These are phyloP conservation scores for Cytospora leucostoma DNA, from an alignment of 2,329 filamentous ascomycete genomes.

Conservation along the genomic window DNA sequence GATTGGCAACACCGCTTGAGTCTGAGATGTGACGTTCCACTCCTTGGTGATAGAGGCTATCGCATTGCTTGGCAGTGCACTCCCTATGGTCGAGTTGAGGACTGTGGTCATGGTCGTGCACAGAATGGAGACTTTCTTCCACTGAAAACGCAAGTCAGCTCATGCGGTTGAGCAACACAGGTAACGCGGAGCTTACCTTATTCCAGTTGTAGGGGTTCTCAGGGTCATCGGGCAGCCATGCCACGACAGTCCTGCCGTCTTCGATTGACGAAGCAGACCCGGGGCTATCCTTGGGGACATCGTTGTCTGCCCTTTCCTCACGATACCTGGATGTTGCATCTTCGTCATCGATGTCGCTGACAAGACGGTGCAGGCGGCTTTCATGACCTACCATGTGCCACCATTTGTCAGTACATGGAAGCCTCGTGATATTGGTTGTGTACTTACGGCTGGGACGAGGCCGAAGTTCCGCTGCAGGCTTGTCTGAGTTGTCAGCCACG, in stretches of 20 bases:
- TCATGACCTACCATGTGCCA: conserved; percentile 13
- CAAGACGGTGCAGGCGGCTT: conserved; percentile 18
- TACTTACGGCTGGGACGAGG: conserved; percentile 21
- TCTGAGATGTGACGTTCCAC: conserved; percentile 54
- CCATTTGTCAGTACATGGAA: too few species aligned
- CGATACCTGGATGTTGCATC: conserved; percentile 46
- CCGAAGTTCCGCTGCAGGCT: not conserved
- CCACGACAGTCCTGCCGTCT: conserved; percentile 40
- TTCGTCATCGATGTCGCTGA: conserved; percentile 40
- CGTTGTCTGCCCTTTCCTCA: conserved; percentile 45
- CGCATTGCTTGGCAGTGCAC: conserved; percentile 64
- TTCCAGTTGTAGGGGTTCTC: conserved; percentile 59
- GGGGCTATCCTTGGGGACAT: conserved; percentile 30
- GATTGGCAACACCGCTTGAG: conserved; percentile 56
- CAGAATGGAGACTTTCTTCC: conserved; percentile 56
- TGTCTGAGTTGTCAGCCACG: not conserved
- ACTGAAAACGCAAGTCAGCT: conserved; percentile 38
- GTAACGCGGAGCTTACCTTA: conserved; percentile 31
- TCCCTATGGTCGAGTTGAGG: conserved; percentile 69
- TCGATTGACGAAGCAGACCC: conserved; percentile 36
- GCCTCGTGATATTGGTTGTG: not conserved
- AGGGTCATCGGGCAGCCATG: conserved; percentile 50
- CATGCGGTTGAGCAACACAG: not conserved
- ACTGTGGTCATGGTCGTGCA: conserved; percentile 59
- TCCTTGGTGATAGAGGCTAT: conserved; percentile 57